Evolutionary conservation across 208 protist genomes (phyloP).

Genomic region (Trypanosoma conorhini): DNA sequence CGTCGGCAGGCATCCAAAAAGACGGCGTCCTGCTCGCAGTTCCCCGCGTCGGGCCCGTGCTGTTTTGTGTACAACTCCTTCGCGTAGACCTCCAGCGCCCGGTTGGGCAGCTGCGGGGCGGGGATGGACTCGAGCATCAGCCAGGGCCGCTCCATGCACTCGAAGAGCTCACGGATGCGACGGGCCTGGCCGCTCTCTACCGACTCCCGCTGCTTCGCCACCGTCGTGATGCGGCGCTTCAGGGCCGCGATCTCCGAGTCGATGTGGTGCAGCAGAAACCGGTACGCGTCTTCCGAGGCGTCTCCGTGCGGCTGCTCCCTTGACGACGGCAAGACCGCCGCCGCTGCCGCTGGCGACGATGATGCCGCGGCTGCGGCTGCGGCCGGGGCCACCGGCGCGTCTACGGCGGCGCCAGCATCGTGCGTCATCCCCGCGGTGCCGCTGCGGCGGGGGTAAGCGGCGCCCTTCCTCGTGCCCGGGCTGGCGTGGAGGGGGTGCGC

Average conservation of each 20-base stretch:
- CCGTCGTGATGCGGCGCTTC: slow-evolving; percentile 52
- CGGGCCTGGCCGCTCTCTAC: slow-evolving; percentile 45
- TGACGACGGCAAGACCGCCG: neutral
- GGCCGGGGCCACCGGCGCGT: neutral
- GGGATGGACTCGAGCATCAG: slow-evolving; percentile 51
- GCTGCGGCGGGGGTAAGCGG: neutral
- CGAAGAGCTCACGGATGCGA: slow-evolving; percentile 65
- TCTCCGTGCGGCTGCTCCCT: slow-evolving; percentile 12
- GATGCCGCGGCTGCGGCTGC: too few relatives aligned
- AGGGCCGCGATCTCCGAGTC: slow-evolving; percentile 76
- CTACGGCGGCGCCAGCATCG: neutral
- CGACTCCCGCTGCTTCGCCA: slow-evolving; percentile 39
- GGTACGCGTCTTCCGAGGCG: slow-evolving; percentile 61
- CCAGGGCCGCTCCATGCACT: slow-evolving; percentile 73
- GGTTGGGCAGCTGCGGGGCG: slow-evolving; percentile 57
- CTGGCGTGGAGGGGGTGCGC: slow-evolving; percentile 1
- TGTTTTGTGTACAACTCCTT: slow-evolving; percentile 55
- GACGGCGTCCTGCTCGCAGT: slow-evolving; percentile 51
- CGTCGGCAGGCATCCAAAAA: slow-evolving; percentile 61
- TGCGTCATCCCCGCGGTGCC: neutral
- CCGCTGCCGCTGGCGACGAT: neutral
- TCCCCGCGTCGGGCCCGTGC: slow-evolving; percentile 12
- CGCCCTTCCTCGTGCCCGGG: neutral
- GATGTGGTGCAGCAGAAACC: slow-evolving; percentile 78
- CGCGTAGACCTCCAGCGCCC: slow-evolving; percentile 70